Conservation (phyloP, 352 stramenopile genomes). For the Plasmopara viticola region DNA sequence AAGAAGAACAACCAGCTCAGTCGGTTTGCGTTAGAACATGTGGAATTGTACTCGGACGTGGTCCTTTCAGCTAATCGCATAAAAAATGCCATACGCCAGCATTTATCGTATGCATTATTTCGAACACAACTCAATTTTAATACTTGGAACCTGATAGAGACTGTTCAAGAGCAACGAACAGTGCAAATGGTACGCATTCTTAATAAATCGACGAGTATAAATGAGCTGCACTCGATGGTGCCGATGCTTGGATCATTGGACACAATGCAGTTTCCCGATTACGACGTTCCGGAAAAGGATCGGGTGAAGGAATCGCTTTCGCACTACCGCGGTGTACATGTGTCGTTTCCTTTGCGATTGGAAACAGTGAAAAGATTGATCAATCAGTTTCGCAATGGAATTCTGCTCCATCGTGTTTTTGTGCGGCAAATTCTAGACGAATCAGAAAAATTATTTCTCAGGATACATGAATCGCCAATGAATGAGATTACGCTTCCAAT, state of each 20-base stretch:
- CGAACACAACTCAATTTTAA: constrained; percentile 81
- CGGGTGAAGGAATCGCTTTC: constrained; percentile 52
- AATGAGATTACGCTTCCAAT: constrained; percentile 68
- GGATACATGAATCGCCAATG: constrained; percentile 50
- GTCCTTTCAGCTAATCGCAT: constrained; percentile 77
- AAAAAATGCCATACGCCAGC: constrained; percentile 63
- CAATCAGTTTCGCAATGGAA: constrained; percentile 82
- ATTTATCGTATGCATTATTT: constrained; percentile 71
- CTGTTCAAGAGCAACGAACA: constrained; percentile 74
- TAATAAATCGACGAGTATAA: constrained; percentile 79
- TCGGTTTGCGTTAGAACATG: constrained; percentile 53
- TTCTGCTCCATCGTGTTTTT: constrained; percentile 70
- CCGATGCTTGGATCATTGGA: constrained; percentile 69
- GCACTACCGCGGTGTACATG: constrained; percentile 67
- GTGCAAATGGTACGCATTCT: constrained; percentile 83
- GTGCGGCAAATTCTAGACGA: constrained; percentile 73
- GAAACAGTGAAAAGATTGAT: constrained; percentile 79
- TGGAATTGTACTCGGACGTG: constrained; percentile 75
- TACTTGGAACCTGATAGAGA: constrained; percentile 79
- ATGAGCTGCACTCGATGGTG: constrained; percentile 72
- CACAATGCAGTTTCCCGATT: constrained; percentile 36
- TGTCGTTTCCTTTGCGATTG: constrained; percentile 62
- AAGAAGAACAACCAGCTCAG: constrained; percentile 40
- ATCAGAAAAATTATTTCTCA: constrained; percentile 43
- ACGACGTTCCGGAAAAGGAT: constrained; percentile 51